Evolutionary conservation across 1,284 basidiomycete genomes (phyloP), one percentile per base, ranked within the genome.

Genomic region (Amylostereum chailletii): DNA sequence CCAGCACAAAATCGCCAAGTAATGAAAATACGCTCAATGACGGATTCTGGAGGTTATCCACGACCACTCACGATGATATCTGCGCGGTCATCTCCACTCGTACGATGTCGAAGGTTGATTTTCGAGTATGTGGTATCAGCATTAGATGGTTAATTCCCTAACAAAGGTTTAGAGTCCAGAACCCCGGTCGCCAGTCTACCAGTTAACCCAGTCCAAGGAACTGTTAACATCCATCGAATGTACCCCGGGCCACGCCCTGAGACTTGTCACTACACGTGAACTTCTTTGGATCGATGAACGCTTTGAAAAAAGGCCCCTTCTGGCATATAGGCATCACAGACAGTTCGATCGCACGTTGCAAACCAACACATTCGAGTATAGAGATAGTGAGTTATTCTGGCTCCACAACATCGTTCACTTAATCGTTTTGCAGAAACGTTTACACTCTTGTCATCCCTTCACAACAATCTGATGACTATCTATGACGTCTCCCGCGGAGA

Each of bases 241-340:
- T 50, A 61, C 65, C 19, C 52, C 52, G 4, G 55, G 62, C 5
- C 71, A 79, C 53, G 61, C 73, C 40, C 62, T 79, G 30, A 72
- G 75, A 7, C 56, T 85, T 3, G 72, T 70, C 36, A 79, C 84
- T 0, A 88, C 83, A 0, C 67, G 64, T 2, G 71, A 82, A 43
- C 58, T 89, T 26, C 52, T 83, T 10, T 89, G 84, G 84, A 59
- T 88, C 32, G 86, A 90, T 57, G 65, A 71, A 38, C 75, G 86
- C 33, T 74, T 71, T 58, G 62, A 73, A 9, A 60, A 60, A 27
- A 75, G 66, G 51, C 83, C 86, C 11, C 56, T 89, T 2, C 56
- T 89, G 7, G 75, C 72, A 5, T 75, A 76, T 56, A 76, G 71
- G 51, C 86, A 90, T 60, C 65, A 71, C 45, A 70, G 85, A n/a